A percentile compares a stretch with the other conserved stretches of the same genome.
Evolutionary conservation across 306 rosid genomes (phyloP).

Genomic region (Lathyrus oleraceus): DNA sequence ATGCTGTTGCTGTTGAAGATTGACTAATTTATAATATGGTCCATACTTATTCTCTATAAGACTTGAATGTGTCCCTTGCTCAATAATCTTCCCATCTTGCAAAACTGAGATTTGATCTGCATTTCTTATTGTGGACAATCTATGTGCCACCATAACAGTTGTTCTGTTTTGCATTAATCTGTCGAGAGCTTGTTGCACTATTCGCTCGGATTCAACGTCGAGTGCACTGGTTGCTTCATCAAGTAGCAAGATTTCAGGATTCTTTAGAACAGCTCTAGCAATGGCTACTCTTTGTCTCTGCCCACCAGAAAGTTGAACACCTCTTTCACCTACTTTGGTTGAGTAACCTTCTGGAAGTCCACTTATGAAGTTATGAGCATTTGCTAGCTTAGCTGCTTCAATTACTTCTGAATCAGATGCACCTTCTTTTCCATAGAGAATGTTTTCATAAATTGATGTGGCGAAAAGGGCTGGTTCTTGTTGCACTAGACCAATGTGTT

Average conservation of each 20-base stretch:
- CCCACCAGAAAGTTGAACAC: constrained; percentile 93
- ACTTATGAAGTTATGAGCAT: constrained; percentile 84
- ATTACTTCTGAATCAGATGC: constrained; percentile 81
- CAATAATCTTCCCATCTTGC: constrained; percentile 85
- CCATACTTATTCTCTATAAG: constrained; percentile 77
- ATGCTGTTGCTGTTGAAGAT: constrained; percentile 92
- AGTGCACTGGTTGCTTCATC: constrained; percentile 96
- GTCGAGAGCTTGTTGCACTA: constrained; percentile 87
- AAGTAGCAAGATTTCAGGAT: constrained; percentile 77
- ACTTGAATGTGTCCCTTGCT: constrained; percentile 81
- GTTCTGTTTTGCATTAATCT: constrained; percentile 83
- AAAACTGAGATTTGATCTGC: constrained; percentile 90
- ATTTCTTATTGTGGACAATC: constrained; percentile 84
- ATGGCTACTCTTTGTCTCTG: constrained; percentile 92
- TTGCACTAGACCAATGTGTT: constrained; percentile 87
- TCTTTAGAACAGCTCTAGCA: constrained; percentile 82
- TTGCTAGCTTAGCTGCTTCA: constrained; percentile 89
- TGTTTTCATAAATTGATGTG: constrained; percentile 80
- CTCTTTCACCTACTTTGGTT: constrained; percentile 93
- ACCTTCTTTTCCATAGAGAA: constrained; percentile 84
- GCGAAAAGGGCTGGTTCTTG: constrained; percentile 98
- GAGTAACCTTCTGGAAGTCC: constrained; percentile 90
- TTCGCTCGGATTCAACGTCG: constrained; percentile 80
- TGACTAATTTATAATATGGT: constrained; percentile 79
- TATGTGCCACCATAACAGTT: constrained; percentile 87